Evolutionary conservation across 2,329 filamentous ascomycete genomes (phyloP), one percentile per base, ranked within the genome.

Genomic region (Teratosphaeria nubilosa): DNA sequence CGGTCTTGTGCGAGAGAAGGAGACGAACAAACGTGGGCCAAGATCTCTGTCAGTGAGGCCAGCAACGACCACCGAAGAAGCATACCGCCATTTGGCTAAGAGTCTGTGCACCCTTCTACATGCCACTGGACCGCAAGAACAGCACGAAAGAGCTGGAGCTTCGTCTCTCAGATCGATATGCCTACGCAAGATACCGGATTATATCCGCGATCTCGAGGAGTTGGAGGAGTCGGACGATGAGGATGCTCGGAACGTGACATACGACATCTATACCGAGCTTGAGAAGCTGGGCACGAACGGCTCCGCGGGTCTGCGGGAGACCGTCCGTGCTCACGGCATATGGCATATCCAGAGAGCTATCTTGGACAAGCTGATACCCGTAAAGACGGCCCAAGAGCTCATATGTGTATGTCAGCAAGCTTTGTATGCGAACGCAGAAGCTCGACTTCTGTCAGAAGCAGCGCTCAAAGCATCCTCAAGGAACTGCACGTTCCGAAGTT

Each of bases 251-350:
- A 74, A 76, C 54, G 60, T 73, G 7, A 64, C 67, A 6, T 66
- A 65, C 16, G 73, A 75, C 30, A 65, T 77, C 9, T 76, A 76
- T 59, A 65, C 67, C 13, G 68, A 76, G 20, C 66, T 77, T 5
- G 74, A 76, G 56, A 62, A 62, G 2, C 70, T 75, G 55, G 73
- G 73, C 53, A 70, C 69, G 14, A 63, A 68, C 27, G 73, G 72
- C 22, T 77, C 75, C 74, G 63, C 68, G 5, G 68, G 68, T 1
- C 69, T 78, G 54, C 72, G 72, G 30, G 69, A 74, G 25, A 69
- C 76, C 1, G 73, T 76, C 4, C 65, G 75, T 30, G 72, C 74
- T 24, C 75, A 77, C 65, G 74, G 68, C 1, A 67, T 76, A 1
- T 65, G 69, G 10, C 57, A 75, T 11, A 27, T 77, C 5, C 68